Base-by-base conservation (phyloP, 2,329 filamentous ascomycete species). In the Fusarium sp. region DNA sequence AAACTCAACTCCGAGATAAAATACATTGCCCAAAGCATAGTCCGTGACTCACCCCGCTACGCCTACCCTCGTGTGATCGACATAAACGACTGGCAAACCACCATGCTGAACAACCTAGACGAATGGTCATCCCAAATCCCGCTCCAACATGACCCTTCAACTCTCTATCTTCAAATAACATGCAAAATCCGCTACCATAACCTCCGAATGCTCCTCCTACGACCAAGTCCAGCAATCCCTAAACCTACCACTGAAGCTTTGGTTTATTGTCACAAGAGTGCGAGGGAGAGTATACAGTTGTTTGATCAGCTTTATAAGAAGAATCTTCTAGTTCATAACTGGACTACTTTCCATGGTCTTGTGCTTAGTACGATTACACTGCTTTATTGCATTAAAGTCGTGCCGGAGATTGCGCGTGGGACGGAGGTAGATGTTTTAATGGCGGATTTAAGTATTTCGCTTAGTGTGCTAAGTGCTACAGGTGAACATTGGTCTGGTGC, bases 1-100 rank as follows among this genome's bases (percentile, higher is more conserved):
- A 82, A 79, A 19, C 76, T 87, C 8, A 88, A 86, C 58, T 87
- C 86, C 0, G 85, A 88, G 69, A 86, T 87, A n/a, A 87, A 87
- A 74, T 87, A 86, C 49, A 79, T 87, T 4, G 82, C 84, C 37
- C 85, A 87, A 56, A 86, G 85, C 54, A 81, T 87, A 54, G 80
- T 81, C n/a, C 79, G 82, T 25, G 79, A 81, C 7, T 77, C 80
- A 0, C 85, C 85, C 0, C 74, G 75, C 9, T 87, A 86, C 54
- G 83, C 85, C 0, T 85, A 83, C 41, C 85, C 85, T 0, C 76
- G 79, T 3, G 76, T 85, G 2, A 76, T 79, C 10, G 79, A 85
- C 45, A 80, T 85, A 6, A 69, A 79, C 18, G 70, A 76, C 3
- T 87, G 85, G 85, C 84, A 86, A 54, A 73, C 65, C 3, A 79